Percentiles rank a stretch among this genome's conserved stretches.
Evolutionary conservation across 1,284 basidiomycete species (phyloP).

Genomic region (Puccinia novopanici): DNA sequence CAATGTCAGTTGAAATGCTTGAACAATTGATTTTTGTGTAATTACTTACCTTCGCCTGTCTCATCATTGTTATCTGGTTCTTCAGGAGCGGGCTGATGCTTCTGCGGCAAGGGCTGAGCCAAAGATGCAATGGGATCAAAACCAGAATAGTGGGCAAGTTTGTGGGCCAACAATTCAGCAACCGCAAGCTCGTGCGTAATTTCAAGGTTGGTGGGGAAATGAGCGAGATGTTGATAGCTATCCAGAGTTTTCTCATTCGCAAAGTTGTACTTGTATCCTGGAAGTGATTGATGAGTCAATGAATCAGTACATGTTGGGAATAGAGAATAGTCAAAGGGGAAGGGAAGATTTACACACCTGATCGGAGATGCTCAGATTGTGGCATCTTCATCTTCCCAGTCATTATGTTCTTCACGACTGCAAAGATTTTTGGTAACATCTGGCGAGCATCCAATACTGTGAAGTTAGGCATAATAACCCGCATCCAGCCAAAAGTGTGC

Average conservation of each 20-base stretch:
- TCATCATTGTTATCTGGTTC: too few relatives aligned
- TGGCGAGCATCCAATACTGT: constrained; percentile 13
- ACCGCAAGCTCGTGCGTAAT: constrained; percentile 10
- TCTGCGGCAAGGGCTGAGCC: too few relatives aligned
- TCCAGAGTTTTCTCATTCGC: not conserved
- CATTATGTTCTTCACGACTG: constrained; percentile 19
- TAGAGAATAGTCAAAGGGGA: too few relatives aligned
- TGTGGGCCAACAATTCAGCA: not conserved
- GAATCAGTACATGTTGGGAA: too few relatives aligned
- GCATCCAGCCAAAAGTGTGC: not conserved
- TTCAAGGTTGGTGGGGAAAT: constrained; percentile 19
- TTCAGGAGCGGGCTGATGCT: too few relatives aligned
- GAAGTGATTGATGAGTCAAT: too few relatives aligned
- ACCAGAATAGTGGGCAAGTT: constrained; percentile 10
- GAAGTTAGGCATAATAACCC: constrained; percentile 19
- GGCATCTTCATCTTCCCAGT: constrained; percentile 34
- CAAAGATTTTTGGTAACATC: constrained; percentile 32
- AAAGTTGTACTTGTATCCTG: constrained; percentile 30
- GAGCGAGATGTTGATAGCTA: not conserved
- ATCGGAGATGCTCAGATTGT: constrained; percentile 19
- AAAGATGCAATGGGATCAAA: too few relatives aligned
- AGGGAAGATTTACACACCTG: not conserved
- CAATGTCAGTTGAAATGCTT: not conserved
- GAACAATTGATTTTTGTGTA: not conserved
- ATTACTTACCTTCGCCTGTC: not conserved